Percentiles rank a stretch among this genome's conserved stretches.
Evolutionary conservation across 2,329 filamentous ascomycete genomes (phyloP).

Genomic region (Pseudogymnoascus sp.): DNA sequence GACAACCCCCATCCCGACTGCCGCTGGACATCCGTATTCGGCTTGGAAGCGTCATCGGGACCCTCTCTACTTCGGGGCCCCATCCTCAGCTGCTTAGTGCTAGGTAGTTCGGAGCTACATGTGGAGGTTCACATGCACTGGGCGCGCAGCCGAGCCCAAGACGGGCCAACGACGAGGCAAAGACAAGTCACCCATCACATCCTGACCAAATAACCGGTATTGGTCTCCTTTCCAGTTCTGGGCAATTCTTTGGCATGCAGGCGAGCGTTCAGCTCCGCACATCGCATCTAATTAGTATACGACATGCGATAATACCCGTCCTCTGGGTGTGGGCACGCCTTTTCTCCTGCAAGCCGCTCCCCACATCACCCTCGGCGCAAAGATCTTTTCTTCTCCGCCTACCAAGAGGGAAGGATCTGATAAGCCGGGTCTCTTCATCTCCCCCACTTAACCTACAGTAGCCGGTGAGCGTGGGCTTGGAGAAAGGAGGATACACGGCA

Average conservation of each 20-base stretch:
- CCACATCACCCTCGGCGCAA: not conserved
- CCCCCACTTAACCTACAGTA: conserved; percentile 1
- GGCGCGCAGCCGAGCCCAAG: not conserved
- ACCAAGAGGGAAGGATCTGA: not conserved
- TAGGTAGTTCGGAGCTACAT: not conserved
- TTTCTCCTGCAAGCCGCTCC: not conserved
- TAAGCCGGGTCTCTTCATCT: not conserved
- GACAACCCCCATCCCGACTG: not conserved
- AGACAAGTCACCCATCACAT: not conserved
- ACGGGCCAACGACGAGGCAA: not conserved
- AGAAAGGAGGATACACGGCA: not conserved
- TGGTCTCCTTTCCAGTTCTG: not conserved
- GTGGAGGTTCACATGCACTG: conserved; percentile 3
- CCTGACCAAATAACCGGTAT: not conserved
- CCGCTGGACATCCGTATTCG: not conserved
- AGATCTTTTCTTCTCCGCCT: not conserved
- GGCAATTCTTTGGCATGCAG: not conserved
- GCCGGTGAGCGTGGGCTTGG: not conserved
- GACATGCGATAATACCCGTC: not conserved
- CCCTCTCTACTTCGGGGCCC: not conserved
- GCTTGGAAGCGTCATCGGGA: conserved; percentile 2
- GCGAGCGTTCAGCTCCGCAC: not conserved
- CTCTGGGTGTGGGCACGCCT: not conserved
- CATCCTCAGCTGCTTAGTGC: not conserved
- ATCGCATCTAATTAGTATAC: not conserved